Conservation (phyloP, 345 rosid species). For the Bretschneidera sinensis region DNA sequence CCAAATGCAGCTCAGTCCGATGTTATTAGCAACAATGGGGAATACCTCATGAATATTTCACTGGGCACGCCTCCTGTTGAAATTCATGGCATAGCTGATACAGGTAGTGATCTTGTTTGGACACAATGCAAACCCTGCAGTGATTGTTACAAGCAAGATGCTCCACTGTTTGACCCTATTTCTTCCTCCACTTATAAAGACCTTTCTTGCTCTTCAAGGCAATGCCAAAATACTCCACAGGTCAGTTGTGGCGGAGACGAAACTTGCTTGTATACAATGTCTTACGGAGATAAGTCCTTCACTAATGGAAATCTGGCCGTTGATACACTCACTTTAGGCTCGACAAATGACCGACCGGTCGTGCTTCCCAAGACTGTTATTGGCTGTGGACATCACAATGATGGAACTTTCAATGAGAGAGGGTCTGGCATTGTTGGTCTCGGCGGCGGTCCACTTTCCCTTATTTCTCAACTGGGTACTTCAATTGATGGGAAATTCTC, state of each 20-base stretch:
- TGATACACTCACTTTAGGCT: constrained; percentile 18
- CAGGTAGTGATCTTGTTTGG: constrained; percentile 35
- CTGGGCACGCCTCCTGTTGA: constrained; percentile 27
- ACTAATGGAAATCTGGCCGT: constrained; percentile 13
- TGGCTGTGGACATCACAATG: constrained; percentile 19
- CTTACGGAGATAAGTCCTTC: constrained; percentile 11
- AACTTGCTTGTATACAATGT: constrained; percentile 8
- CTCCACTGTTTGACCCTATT: constrained; percentile 35
- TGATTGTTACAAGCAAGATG: constrained; percentile 26
- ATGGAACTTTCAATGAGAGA: constrained; percentile 1
- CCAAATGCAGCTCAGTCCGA: constrained; percentile 11
- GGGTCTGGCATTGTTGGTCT: constrained; percentile 21
- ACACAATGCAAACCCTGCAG: constrained; percentile 33
- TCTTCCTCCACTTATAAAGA: constrained; percentile 35
- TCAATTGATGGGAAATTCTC: constrained; percentile 18
- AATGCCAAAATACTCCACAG: constrained; percentile 8
- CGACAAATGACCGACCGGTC: constrained; percentile 15
- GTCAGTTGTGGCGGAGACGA: constrained; percentile 11
- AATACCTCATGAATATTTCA: constrained; percentile 29
- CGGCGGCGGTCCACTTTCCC: constrained; percentile 17
- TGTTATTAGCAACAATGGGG: constrained; percentile 8
- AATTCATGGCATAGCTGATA: constrained; percentile 20
- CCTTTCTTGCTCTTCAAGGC: constrained; percentile 27
- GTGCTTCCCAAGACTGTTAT: constrained; percentile 6
- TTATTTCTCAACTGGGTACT: constrained; percentile 12